Evolutionary conservation across 228 moss, liverwort and hornwort species (phyloP).

Genomic region (Sphagnum magellanicum): DNA sequence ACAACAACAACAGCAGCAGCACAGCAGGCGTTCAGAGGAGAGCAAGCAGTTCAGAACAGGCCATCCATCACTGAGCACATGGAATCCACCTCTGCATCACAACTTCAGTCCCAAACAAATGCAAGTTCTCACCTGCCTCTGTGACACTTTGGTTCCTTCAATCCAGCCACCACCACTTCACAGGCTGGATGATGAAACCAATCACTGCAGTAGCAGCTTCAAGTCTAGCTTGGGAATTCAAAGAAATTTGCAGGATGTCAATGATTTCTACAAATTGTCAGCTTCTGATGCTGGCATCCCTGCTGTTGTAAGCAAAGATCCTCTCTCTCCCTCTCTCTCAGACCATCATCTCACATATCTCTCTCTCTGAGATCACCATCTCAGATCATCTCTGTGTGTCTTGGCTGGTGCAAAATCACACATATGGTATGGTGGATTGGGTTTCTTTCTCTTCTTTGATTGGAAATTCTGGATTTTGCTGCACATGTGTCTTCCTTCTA

Average conservation of each 20-base stretch:
- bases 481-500: neutral
- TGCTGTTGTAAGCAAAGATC: conserved; percentile 25
- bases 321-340: too few relatives aligned
- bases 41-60: conserved; percentile 8
- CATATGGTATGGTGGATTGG: too few relatives aligned
- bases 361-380: too few relatives aligned
- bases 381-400: too few relatives aligned
- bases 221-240: conserved; percentile 7
- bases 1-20: too few relatives aligned
- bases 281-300: conserved; percentile 52
- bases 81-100: conserved; percentile 39
- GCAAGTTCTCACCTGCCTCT: conserved; percentile 43
- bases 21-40: too few relatives aligned
- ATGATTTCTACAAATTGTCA: conserved; percentile 38
- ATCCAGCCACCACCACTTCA: conserved; percentile 18
- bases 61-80: conserved; percentile 50
- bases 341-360: too few relatives aligned
- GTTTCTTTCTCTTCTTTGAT: neutral
- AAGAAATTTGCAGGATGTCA: conserved; percentile 31
- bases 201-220: conserved; percentile 1
- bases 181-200: neutral
- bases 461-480: neutral
- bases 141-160: conserved; percentile 66
- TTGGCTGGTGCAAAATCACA: too few relatives aligned
- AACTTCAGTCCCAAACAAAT: conserved; percentile 36